Percentiles rank a stretch among this genome's conserved stretches.
Evolutionary conservation across 192 early-diverging fungal species (phyloP).

Genomic region (Spinellus fusiger): DNA sequence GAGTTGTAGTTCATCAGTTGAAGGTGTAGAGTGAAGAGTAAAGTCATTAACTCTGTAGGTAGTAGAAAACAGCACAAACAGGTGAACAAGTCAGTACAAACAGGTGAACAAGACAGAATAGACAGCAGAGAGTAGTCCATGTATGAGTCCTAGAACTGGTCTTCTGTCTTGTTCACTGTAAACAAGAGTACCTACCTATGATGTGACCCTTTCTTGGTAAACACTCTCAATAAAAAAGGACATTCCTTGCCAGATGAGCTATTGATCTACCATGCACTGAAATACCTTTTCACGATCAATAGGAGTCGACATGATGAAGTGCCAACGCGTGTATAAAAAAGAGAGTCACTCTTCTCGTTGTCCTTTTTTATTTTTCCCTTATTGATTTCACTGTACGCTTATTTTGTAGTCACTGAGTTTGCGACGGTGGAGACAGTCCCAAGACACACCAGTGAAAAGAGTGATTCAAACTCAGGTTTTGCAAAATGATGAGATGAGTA

Average conservation of each 20-base stretch:
- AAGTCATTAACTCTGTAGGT: constrained; percentile 27
- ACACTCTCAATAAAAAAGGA: constrained; percentile 55
- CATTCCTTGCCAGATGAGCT: constrained; percentile 19
- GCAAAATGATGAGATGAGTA: too few species aligned
- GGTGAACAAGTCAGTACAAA: neutral
- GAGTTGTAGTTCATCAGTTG: constrained; percentile 40
- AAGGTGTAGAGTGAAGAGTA: constrained; percentile 31
- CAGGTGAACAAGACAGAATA: neutral
- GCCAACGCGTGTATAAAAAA: neutral
- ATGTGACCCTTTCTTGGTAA: constrained; percentile 33
- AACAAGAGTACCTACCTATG: constrained; percentile 24
- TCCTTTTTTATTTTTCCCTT: too few species aligned
- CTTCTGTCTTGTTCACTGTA: neutral
- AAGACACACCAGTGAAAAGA: too few species aligned
- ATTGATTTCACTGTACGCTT: too few species aligned
- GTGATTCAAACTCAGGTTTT: too few species aligned
- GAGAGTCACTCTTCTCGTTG: neutral
- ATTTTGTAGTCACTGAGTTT: too few species aligned
- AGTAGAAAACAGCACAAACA: neutral
- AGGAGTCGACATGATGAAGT: constrained; percentile 3
- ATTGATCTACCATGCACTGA: neutral
- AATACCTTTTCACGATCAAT: constrained; percentile 37
- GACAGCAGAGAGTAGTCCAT: neutral
- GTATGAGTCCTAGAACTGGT: neutral
- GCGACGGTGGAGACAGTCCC: too few species aligned